Evolutionary conservation across 495 filamentous ascomycete species (phyloP).

Genomic region (Hypoxylon fuscum): DNA sequence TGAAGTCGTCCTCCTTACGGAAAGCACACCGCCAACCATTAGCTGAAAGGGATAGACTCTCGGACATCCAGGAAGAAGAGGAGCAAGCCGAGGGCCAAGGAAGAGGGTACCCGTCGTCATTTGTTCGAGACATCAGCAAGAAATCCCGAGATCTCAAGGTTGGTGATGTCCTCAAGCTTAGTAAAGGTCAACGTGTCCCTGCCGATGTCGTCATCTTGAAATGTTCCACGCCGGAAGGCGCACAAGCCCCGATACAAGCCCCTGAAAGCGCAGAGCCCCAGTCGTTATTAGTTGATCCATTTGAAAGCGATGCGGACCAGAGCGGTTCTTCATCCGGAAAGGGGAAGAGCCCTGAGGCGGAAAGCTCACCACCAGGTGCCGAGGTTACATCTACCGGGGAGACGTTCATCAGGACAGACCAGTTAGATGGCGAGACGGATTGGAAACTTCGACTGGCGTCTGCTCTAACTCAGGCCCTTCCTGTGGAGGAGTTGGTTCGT

Average conservation of each 20-base stretch:
- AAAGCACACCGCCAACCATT: slow-evolving; percentile 45
- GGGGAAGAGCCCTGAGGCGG: slow-evolving; percentile 7
- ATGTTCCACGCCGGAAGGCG: slow-evolving; percentile 73
- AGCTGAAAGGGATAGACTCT: slow-evolving; percentile 51
- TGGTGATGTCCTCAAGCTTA: slow-evolving; percentile 90
- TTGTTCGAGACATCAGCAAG: slow-evolving; percentile 71
- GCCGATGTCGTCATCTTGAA: slow-evolving; percentile 95
- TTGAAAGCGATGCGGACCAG: slow-evolving; percentile 29
- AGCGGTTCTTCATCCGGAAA: slow-evolving; percentile 11
- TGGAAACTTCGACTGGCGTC: slow-evolving; percentile 96
- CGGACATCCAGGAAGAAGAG: slow-evolving; percentile 63
- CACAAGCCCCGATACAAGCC: slow-evolving; percentile 34
- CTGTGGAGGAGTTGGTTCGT: slow-evolving; percentile 72
- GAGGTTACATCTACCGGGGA: slow-evolving; percentile 69
- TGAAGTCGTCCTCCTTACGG: slow-evolving; percentile 47
- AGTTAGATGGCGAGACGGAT: slow-evolving; percentile 97
- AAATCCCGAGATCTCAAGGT: slow-evolving; percentile 91
- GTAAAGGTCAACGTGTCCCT: slow-evolving; percentile 89
- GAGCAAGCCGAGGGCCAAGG: slow-evolving; percentile 60
- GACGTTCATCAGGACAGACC: slow-evolving; percentile 96
- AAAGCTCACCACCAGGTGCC: slow-evolving; percentile 22
- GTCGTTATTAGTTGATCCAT: slow-evolving; percentile 53
- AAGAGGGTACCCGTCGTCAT: slow-evolving; percentile 49
- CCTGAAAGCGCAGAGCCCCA: slow-evolving; percentile 45
- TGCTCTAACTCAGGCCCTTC: slow-evolving; percentile 77